A percentile compares a stretch with the other conserved stretches of the same genome.
phyloP scores from a whole-genome alignment of 768 basidiomycete genomes.

The Lactifluus echinatus region DNA sequence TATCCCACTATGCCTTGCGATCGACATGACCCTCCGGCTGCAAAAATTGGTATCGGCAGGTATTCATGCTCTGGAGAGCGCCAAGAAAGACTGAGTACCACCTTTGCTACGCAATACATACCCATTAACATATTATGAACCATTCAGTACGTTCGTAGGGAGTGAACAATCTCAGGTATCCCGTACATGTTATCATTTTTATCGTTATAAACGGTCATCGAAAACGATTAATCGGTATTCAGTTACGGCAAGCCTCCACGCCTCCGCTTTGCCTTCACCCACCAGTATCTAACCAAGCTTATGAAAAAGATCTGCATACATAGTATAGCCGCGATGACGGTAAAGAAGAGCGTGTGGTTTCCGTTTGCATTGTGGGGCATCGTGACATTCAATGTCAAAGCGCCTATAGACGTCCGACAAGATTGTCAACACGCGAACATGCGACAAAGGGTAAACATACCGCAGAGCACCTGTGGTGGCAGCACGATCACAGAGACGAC shows the following conservation, averaged over 20 bases:
- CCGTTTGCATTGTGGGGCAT: slow-evolving; percentile 47
- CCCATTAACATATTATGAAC: too few species aligned
- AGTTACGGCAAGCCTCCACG: background rate
- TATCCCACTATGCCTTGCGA: slow-evolving; percentile 58
- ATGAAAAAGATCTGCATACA: slow-evolving; percentile 40
- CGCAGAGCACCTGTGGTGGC: slow-evolving; percentile 51
- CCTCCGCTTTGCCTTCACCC: slow-evolving; percentile 43
- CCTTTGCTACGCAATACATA: background rate
- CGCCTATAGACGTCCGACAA: slow-evolving; percentile 34
- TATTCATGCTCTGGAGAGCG: background rate
- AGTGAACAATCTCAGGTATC: background rate
- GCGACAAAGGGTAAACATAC: slow-evolving; percentile 30
- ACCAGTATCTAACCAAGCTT: slow-evolving; percentile 52
- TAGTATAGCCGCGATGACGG: slow-evolving; percentile 40
- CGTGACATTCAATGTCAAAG: slow-evolving; percentile 57
- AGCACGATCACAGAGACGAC: slow-evolving; percentile 59
- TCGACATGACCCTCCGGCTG: slow-evolving; percentile 53
- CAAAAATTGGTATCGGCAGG: slow-evolving; percentile 18
- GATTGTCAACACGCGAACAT: background rate
- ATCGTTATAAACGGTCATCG: background rate
- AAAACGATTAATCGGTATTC: background rate
- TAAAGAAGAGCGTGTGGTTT: slow-evolving; percentile 45
- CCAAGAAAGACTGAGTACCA: background rate
- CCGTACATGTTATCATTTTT: background rate
- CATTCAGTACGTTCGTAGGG: background rate